These are phyloP conservation scores for Neopestalotiopsis rosae DNA, from an alignment of 2,329 filamentous ascomycete species.

Conservation along the genomic window DNA sequence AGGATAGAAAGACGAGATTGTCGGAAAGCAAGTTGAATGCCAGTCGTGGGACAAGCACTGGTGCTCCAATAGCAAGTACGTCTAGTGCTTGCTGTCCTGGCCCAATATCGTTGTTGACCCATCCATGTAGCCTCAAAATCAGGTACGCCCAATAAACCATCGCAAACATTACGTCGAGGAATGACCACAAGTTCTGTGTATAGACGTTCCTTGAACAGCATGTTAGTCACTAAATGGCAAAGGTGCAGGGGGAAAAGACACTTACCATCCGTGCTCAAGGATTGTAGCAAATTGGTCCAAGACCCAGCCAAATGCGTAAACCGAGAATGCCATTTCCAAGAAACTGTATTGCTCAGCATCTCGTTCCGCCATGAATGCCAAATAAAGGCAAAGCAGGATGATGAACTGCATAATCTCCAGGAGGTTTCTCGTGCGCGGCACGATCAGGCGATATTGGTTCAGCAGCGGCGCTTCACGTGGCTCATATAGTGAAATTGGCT, in stretches of 20 bases:
- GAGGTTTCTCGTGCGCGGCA: conserved; percentile 77
- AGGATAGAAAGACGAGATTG: conserved; percentile 81
- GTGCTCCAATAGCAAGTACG: conserved; percentile 79
- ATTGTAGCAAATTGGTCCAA: conserved; percentile 80
- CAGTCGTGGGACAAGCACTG: conserved; percentile 77
- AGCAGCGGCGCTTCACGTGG: conserved; percentile 76
- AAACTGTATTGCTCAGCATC: conserved; percentile 60
- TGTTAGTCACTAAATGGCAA: conserved; percentile 14
- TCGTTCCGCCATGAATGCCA: conserved; percentile 74
- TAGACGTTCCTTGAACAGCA: conserved; percentile 69
- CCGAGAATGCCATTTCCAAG: conserved; percentile 69
- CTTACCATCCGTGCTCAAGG: conserved; percentile 71
- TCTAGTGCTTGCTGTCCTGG: conserved; percentile 73
- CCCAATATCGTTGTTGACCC: conserved; percentile 52
- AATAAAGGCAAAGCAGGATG: conserved; percentile 70
- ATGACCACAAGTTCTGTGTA: conserved; percentile 88
- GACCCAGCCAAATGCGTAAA: conserved; percentile 81
- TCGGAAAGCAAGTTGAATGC: conserved; percentile 85
- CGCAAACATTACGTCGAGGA: conserved; percentile 82
- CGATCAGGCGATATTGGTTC: conserved; percentile 85
- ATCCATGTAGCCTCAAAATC: conserved; percentile 69
- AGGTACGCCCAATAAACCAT: conserved; percentile 74
- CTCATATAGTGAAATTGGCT: conserved; percentile 81
- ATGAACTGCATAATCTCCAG: conserved; percentile 79
- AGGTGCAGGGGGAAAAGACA: conserved; percentile 9